Conservation (phyloP, 164 flowering plant species). For the Umbellularia californica region DNA sequence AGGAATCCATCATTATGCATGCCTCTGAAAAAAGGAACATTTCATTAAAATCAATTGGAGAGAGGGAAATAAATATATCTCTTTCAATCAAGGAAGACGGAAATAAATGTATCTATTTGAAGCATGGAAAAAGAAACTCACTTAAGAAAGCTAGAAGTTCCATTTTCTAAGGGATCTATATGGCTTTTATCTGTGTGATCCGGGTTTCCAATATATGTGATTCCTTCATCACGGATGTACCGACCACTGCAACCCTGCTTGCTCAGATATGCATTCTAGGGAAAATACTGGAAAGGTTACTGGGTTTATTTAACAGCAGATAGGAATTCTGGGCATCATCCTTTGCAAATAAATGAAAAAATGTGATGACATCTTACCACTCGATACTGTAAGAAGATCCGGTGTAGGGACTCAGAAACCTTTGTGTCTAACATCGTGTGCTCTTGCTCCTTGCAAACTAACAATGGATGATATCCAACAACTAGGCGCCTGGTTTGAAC, state of each 20-base stretch:
- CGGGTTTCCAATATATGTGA: slow-evolving; percentile 35
- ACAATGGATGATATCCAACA: slow-evolving; percentile 46
- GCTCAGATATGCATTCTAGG: slow-evolving; percentile 61
- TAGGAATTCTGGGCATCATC: neutral
- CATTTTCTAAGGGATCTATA: slow-evolving; percentile 10
- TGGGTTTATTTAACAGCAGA: neutral
- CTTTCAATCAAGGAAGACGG: neutral
- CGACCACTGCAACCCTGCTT: slow-evolving; percentile 28
- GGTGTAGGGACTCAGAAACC: slow-evolving; percentile 30
- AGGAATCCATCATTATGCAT: slow-evolving; percentile 46
- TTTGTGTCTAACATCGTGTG: slow-evolving; percentile 13
- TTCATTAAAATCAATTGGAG: neutral
- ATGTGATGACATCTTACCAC: slow-evolving; percentile 39
- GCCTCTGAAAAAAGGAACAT: slow-evolving; percentile 25
- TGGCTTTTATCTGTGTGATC: slow-evolving; percentile 13
- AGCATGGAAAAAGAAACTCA: slow-evolving; percentile 14
- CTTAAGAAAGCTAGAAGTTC: slow-evolving; percentile 17
- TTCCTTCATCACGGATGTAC: slow-evolving; percentile 22
- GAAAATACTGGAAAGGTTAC: neutral
- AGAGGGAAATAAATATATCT: neutral
- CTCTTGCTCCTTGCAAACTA: slow-evolving; percentile 23
- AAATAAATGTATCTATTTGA: neutral
- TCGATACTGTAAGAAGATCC: slow-evolving; percentile 34
- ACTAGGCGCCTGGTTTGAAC: slow-evolving; percentile 48
- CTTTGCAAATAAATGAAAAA: neutral